Base-by-base conservation (phyloP, 306 rosid genomes). In the Pterocarpus santalinus region DNA sequence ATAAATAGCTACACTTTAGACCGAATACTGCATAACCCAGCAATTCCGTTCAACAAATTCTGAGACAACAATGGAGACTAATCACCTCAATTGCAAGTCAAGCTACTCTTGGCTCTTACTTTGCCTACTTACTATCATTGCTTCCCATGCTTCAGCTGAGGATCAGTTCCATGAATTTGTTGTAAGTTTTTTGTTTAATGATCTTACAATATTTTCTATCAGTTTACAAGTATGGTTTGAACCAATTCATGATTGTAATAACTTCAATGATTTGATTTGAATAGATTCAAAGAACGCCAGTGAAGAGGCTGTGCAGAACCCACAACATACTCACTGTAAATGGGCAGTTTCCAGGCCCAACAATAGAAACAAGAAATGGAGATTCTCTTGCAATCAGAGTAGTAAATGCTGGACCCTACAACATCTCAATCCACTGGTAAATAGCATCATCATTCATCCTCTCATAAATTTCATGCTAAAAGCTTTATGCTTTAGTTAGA, bases 321-420 rank as follows among this genome's bases (percentile, higher is more conserved):
- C 91, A 84, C n/a, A 90, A 47, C 55, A 83, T 84, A 36, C 81
- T 90, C 75, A 94, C 98, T 22, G 90, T 94, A 28, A 94, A 94
- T 52, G 95, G 96, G 5, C 91, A 92, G 64, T 94, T 92, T 79
- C 97, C 98, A 1, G 98, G 98, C 17, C 98, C 97, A 47, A 86
- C 91, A 1, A 39, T 94, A 28, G 82, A 71, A 49, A 82, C 85
- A 8, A 84, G 94, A 86, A 75, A 94, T 74, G 98, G 98, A 58
- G 98, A 92, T 74, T 86, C 90, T n/a, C 86, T 94, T 61, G 92
- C 58, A 9, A 81, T 94, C 87, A 86, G 73, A 88, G 97, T 92
- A 11, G 77, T 78, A 5, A 94, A 94, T 62, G 84, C 79, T 57
- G 95, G 87, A 78, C 83, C 72, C n/a, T 87, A 90, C 88, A 94